Percentiles rank a stretch among this genome's conserved stretches.
Evolutionary conservation across 106 monocot species (phyloP).

Genomic region (Vanilla planifolia): DNA sequence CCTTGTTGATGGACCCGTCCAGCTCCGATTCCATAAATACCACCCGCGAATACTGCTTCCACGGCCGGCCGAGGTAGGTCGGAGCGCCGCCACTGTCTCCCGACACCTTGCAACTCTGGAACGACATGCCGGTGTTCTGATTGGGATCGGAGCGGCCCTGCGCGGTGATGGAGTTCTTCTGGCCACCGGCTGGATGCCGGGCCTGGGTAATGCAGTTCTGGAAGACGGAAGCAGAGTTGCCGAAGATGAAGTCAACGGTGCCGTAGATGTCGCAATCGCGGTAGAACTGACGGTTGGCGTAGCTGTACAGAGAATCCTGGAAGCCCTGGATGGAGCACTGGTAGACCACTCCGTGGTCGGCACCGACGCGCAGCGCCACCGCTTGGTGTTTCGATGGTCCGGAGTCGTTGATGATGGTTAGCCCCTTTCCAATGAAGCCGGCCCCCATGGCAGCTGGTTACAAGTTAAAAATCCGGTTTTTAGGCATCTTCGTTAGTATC

Average conservation of each 20-base stretch:
- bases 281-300: constrained; percentile 77
- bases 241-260: constrained; percentile 89
- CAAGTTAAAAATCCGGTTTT: too few relatives aligned
- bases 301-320: constrained; percentile 79
- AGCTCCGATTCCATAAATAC: constrained; percentile 53
- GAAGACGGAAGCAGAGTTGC: constrained; percentile 54
- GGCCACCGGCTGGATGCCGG: constrained; percentile 27
- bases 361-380: constrained; percentile 72
- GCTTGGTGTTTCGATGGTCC: constrained; percentile 65
- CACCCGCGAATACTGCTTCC: constrained; percentile 63
- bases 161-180: constrained; percentile 58
- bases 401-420: constrained; percentile 71
- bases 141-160: constrained; percentile 69
- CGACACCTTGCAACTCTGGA: constrained; percentile 39
- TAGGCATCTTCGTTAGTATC: too few relatives aligned
- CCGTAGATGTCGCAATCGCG: constrained; percentile 63
- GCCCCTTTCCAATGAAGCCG: constrained; percentile 65
- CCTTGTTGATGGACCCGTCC: constrained; percentile 26
- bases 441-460: constrained; percentile 56
- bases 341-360: constrained; percentile 49
- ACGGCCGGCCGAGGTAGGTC: constrained; percentile 73
- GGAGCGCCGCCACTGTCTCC: constrained; percentile 27
- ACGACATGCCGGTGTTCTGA: constrained; percentile 73
- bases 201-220: constrained; percentile 22
- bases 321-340: constrained; percentile 79